A percentile compares a stretch with the other conserved stretches of the same genome.
Conservation (phyloP, 2,329 filamentous ascomycete genomes). For the Aspergillus transmontanensis region DNA sequence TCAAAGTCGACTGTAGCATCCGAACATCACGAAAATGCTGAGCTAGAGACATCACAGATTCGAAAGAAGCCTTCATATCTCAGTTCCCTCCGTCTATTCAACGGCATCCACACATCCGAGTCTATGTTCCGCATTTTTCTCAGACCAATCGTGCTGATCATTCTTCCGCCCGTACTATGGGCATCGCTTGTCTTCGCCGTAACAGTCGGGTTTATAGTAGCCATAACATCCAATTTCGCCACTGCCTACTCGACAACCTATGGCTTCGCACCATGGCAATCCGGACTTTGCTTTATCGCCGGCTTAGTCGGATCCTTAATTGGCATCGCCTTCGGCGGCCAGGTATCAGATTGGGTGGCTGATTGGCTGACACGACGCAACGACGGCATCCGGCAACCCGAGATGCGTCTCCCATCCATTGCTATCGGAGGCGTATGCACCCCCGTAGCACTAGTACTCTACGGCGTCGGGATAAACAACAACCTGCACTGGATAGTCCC, state of each 20-base stretch:
- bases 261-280: not conserved
- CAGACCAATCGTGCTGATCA: not conserved
- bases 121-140: not conserved
- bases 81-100: not conserved
- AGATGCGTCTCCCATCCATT: constrained; percentile 18
- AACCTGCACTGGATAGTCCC: constrained; percentile 56
- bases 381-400: not conserved
- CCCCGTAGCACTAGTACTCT: constrained; percentile 34
- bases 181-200: not conserved
- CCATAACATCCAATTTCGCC: not conserved
- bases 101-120: not conserved
- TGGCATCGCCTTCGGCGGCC: not conserved
- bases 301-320: not conserved
- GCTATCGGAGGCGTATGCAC: constrained; percentile 22
- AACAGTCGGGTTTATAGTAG: not conserved
- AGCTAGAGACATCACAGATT: not conserved
- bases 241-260: not conserved
- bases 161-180: not conserved
- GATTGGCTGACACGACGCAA: not conserved
- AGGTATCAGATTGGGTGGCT: not conserved
- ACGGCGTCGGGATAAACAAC: constrained; percentile 35
- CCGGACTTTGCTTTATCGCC: not conserved
- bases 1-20: not conserved
- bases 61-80: not conserved
- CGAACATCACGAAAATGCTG: not conserved